Conservation (phyloP, 2,329 filamentous ascomycete genomes). For the Paecilomyces variotii region DNA sequence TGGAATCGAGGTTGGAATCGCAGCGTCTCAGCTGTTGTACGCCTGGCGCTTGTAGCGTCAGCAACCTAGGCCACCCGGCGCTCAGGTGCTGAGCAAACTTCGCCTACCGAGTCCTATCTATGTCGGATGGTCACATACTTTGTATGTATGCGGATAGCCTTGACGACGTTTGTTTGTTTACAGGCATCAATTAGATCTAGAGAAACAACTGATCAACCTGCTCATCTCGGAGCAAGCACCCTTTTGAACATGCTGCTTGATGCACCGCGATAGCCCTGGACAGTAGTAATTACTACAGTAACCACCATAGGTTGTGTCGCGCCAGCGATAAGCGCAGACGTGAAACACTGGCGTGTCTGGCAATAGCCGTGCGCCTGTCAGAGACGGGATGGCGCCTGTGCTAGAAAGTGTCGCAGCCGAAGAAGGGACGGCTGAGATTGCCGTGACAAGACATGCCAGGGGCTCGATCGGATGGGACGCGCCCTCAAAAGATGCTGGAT, state of each 20-base stretch:
- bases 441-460: background rate
- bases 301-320: constrained; percentile 8
- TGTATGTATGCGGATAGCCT: background rate
- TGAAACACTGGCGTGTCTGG: constrained; percentile 18
- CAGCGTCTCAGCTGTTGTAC: background rate
- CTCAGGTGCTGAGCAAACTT: background rate
- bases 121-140: background rate
- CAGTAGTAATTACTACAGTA: background rate
- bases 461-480: background rate
- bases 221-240: background rate
- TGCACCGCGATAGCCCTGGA: background rate
- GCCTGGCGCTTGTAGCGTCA: background rate
- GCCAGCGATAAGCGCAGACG: constrained; percentile 1
- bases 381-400: background rate
- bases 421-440: background rate
- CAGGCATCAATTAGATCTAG: background rate
- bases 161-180: background rate
- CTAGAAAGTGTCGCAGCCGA: background rate
- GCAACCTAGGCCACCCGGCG: background rate
- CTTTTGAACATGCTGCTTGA: background rate
- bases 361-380: constrained; percentile 7
- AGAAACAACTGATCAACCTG: background rate
- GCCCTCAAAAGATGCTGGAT: background rate
- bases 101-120: background rate
- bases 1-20: background rate